Evolutionary conservation across 2,329 filamentous ascomycete species (phyloP), one percentile per base, ranked within the genome.

Genomic region (Chaetomiaceae sp.): DNA sequence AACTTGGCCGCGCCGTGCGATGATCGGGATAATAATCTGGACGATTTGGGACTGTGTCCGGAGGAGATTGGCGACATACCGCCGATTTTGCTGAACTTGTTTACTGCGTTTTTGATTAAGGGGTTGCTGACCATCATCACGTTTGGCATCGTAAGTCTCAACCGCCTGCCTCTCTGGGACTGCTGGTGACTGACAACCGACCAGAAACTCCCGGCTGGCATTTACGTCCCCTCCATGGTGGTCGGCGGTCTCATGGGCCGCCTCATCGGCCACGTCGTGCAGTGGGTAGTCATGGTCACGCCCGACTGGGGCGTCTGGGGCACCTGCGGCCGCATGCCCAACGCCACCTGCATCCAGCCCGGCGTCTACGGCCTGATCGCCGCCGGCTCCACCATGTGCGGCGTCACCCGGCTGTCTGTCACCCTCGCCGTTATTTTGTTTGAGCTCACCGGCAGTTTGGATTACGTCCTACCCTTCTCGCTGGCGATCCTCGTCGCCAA

Each of bases 161-260:
- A 17, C 18, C 7, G 20, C 11, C n/a, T 6, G 17, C 15, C 3
- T 15, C n/a, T 8, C 27, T 18, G 6, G 10, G 10, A 4, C 18
- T 12, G 2, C 40, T 38, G 15, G 20, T 26, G 11, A 24, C 30
- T 42, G n/a, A 45, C 18, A 15, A 5, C 2, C 1, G 11, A 7
- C 39, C 61, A 79, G 74, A 97, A 97, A 74, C 83, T 97, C 0
- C 93, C 93, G 9, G 89, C 91, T 1, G 93, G 93, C 53, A 96
- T 98, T 56, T 98, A 98, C 58, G 90, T 98, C 2, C 93, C 93
- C 3, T 96, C 91, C 58, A 98, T 98, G 93, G 93, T 97, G 22
- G 88, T 97, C 15, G 93, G 93, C 54, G 93, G 93, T 60, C 71
- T 98, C 15, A 83, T 95, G 71, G 91, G 91, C 24, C 83, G 91